Percentiles rank a stretch among this genome's conserved stretches.
phyloP scores from a whole-genome alignment of 306 rosid genomes.

The Sesbania bispinosa region DNA sequence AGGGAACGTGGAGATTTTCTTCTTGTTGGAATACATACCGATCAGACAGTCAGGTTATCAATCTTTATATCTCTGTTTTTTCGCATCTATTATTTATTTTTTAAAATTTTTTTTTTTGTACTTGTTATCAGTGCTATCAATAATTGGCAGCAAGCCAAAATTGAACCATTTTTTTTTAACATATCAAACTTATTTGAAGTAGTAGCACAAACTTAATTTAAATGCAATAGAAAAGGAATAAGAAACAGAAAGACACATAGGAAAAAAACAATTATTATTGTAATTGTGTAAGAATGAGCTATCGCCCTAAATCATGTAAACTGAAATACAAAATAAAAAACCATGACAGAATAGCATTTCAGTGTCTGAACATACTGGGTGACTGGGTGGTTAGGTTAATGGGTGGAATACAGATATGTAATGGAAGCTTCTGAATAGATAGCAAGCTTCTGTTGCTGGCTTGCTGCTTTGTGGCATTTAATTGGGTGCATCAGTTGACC shows the following conservation, averaged over 20 bases:
- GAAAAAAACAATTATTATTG: background rate
- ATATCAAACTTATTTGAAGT: background rate
- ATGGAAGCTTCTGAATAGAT: too few relatives aligned
- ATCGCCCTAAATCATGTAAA: too few relatives aligned
- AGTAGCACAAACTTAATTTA: background rate
- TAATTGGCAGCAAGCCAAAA: background rate
- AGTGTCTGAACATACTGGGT: too few relatives aligned
- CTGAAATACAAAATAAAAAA: too few relatives aligned
- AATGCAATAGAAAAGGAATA: background rate
- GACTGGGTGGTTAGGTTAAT: too few relatives aligned
- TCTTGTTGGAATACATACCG: conserved; percentile 96
- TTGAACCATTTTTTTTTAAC: background rate
- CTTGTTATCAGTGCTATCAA: background rate
- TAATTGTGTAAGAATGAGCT: background rate
- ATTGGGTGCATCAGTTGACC: too few relatives aligned
- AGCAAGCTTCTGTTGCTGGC: too few relatives aligned
- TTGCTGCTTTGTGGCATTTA: too few relatives aligned
- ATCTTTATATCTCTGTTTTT: conserved; percentile 7
- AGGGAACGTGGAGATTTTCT: conserved; percentile 90
- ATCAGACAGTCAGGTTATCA: conserved; percentile 78
- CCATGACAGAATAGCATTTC: too few relatives aligned
- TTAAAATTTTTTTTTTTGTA: background rate
- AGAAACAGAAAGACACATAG: background rate
- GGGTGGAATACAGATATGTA: too few relatives aligned
- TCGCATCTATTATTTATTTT: background rate